Evolutionary conservation across 306 rosid genomes (phyloP), one percentile per base, ranked within the genome.

Genomic region (Heteromeles arbutifolia): DNA sequence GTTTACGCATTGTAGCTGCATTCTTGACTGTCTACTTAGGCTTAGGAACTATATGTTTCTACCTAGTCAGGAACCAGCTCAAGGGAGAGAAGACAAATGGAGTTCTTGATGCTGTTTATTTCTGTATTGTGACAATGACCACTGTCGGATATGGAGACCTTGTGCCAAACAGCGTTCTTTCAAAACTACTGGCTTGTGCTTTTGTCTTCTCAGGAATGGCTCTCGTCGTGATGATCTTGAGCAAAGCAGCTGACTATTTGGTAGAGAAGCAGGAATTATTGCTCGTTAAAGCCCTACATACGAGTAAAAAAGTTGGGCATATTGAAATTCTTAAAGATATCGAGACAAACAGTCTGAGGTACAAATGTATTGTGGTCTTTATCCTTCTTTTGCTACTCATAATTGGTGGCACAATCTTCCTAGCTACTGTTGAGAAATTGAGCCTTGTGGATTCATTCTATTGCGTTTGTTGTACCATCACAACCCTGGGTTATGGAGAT

Each of bases 401-500:
- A 41, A 58, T 61, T 58, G 24, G 70, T 26, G 90, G 90, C 54
- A 82, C 87, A 4, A 65, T 19, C 26, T 82, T 87, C 67, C 79
- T 87, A 52, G 37, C 32, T n/a, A 64, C 58, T 6, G 74, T 84
- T 17, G 88, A 87, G 78, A 69, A 80, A 32, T 68, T 87, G 61
- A 69, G 73, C 65, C 67, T 75, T 32, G 78, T 84, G 54, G 90
- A 87, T 66, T 88, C 90, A 48, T 84, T 87, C 78, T 87, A 87
- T 58, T 87, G 90, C 44, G 88, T 82, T 21, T 87, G 88, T 81
- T 75, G 83, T 21, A 84, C 88, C 50, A 80, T 87, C 41, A 87
- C 90, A 10, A 80, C 90, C 1, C 70, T 87, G 54, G 88, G 88
- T 9, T 87, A 85, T 78, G 99, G 97, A 48, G 97, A 95, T 81